A percentile compares a stretch with the other conserved stretches of the same genome.
These are phyloP conservation scores for Wickerhamomyces sp. DNA, from an alignment of 1,139 yeast genomes.

Conservation along the genomic window DNA sequence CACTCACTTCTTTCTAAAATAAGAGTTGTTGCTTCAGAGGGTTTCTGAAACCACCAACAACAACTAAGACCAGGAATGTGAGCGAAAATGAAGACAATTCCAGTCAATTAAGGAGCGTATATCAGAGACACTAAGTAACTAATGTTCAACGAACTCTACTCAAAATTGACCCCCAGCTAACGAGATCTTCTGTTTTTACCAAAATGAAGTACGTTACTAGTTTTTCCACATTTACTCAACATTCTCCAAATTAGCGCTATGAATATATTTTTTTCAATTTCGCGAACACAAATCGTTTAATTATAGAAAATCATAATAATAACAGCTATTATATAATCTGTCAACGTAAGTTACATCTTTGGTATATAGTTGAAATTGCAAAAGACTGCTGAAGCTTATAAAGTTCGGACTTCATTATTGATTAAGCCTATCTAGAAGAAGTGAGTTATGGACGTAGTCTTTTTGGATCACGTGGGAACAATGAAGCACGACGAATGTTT, in stretches of 20 bases:
- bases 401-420: too few relatives aligned
- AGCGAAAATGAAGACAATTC: background rate
- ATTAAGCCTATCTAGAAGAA: background rate
- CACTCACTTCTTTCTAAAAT: too few relatives aligned
- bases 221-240: background rate
- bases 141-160: too few relatives aligned
- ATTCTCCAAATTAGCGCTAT: background rate
- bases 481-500: slow-evolving; percentile 94
- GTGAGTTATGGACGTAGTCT: slow-evolving; percentile 74
- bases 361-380: too few relatives aligned
- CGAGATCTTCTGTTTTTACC: too few relatives aligned
- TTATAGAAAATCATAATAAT: too few relatives aligned
- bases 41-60: background rate
- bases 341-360: background rate
- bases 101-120: background rate
- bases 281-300: background rate
- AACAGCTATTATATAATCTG: too few relatives aligned
- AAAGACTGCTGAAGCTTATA: too few relatives aligned
- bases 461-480: slow-evolving; percentile 98
- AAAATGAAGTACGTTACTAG: too few relatives aligned
- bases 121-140: too few relatives aligned
- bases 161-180: too few relatives aligned
- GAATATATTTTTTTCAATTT: background rate
- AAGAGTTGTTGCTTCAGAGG: background rate
- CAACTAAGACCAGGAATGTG: background rate